phyloP scores from a whole-genome alignment of 2,329 filamentous ascomycete genomes.

The Colletotrichum sp. region DNA sequence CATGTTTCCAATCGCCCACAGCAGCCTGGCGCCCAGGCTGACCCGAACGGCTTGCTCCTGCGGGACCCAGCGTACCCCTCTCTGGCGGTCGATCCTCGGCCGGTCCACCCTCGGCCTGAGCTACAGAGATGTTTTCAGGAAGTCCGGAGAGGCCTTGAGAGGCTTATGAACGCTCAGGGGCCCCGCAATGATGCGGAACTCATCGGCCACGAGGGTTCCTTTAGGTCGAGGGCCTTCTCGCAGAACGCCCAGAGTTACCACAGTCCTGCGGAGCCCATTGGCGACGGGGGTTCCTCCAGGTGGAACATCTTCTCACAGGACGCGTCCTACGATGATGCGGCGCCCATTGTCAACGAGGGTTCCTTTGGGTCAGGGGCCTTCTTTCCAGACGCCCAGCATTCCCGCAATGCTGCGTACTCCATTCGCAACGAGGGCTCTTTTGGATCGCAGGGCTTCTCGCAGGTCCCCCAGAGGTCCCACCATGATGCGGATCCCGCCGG shows the following conservation, averaged over 20 bases:
- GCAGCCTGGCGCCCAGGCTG: background rate
- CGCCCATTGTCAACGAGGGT: background rate
- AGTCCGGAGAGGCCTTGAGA: background rate
- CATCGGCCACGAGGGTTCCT: background rate
- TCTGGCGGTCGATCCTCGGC: background rate
- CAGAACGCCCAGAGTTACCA: background rate
- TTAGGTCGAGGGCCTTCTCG: background rate
- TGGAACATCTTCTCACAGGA: background rate
- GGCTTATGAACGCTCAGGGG: background rate
- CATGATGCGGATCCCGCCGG: background rate
- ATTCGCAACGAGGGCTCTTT: background rate
- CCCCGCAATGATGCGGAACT: background rate
- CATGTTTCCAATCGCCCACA: background rate
- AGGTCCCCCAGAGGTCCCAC: background rate
- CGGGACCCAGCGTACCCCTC: background rate
- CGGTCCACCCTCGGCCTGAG: background rate
- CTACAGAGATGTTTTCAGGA: background rate
- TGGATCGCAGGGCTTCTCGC: background rate
- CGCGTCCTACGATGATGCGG: background rate
- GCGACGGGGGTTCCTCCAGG: background rate
- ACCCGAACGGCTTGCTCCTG: background rate
- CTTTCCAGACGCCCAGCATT: background rate
- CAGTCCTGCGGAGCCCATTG: background rate
- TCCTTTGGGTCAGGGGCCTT: background rate
- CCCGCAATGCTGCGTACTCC: background rate